A percentile compares a stretch with the other conserved stretches of the same genome.
Conservation (phyloP, 352 stramenopile species). For the Phytopythium mirpurense region DNA sequence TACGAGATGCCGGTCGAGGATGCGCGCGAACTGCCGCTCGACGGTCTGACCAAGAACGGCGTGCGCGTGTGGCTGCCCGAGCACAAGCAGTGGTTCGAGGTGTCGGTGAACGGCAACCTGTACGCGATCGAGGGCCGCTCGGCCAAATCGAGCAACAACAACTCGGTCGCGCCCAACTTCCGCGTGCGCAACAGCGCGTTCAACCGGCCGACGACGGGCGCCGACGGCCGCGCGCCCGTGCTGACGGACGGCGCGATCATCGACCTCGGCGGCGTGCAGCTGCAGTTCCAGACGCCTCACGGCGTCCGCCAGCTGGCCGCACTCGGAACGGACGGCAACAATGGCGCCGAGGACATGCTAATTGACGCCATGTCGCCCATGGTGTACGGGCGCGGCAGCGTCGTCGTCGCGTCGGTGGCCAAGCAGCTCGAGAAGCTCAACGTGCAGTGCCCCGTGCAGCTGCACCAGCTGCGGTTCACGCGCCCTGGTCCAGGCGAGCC, state of each 20-base stretch:
- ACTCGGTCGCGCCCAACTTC: neutral
- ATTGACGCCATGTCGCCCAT: conserved; percentile 22
- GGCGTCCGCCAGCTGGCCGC: conserved; percentile 8
- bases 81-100: conserved; percentile 70
- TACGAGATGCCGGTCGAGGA: conserved; percentile 34
- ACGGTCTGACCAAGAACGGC: conserved; percentile 80
- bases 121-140: conserved; percentile 55
- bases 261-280: conserved; percentile 67
- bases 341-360: conserved; percentile 5
- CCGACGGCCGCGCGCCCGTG: conserved; percentile 33
- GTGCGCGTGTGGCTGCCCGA: conserved; percentile 75
- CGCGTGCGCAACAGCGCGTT: conserved; percentile 53
- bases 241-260: conserved; percentile 70
- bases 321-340: neutral
- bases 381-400: conserved; percentile 21
- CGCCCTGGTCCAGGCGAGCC: conserved; percentile 24
- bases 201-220: conserved; percentile 44
- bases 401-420: conserved; percentile 36
- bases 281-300: conserved; percentile 63
- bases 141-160: conserved; percentile 11
- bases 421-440: conserved; percentile 66
- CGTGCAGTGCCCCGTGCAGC: conserved; percentile 72
- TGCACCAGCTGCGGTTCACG: conserved; percentile 63
- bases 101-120: conserved; percentile 73
- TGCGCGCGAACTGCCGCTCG: conserved; percentile 36